Base-by-base conservation (phyloP, 1,284 basidiomycete genomes). In the Ceratobasidium sp. region DNA sequence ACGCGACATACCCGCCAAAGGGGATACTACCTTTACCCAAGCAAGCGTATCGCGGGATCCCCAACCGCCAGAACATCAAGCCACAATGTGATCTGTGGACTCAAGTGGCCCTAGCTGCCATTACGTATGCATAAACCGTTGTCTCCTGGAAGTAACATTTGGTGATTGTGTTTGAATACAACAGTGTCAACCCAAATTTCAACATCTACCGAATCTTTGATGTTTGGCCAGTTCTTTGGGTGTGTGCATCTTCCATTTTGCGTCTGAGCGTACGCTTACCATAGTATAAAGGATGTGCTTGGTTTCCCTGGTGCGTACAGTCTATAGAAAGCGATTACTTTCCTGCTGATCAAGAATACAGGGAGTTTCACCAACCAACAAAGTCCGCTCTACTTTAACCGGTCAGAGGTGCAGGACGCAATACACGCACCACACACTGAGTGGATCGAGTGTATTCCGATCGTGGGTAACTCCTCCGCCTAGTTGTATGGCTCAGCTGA, bases 151-250 rank as follows among this genome's bases (percentile, higher is more conserved):
- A n/a, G n/a, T n/a, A n/a, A 21, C n/a, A n/a, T n/a, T n/a, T n/a
- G n/a, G n/a, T n/a, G n/a, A n/a, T n/a, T n/a, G n/a, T n/a, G n/a
- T n/a, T n/a, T n/a, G n/a, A n/a, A n/a, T n/a, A 14, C 36, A 18
- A 39, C 23, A 67, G 46, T 1, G 80, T 89, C 74, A 92, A 93
- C 77, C 91, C 90, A 0, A 91, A 89, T 1, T 93, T 92, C 81
- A 84, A 93, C 77, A 84, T 91, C 8, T 92, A 92, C 78, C 84
- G 88, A 39, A 88, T 92, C 65, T 90, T 91, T 78, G 89, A 90
- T 78, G 46, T 69, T 41, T 73, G 48, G 71, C 53, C 71, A 53
- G 50, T 65, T 39, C 65, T 71, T 30, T 71, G 70, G 58, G 46
- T 67, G n/a, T 8, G 52, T 26, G 34, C 48, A n/a, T 10, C 1